Evolutionary conservation across 768 basidiomycete species (phyloP), one percentile per base, ranked within the genome.

Genomic region (Rhizopogon roseolus): DNA sequence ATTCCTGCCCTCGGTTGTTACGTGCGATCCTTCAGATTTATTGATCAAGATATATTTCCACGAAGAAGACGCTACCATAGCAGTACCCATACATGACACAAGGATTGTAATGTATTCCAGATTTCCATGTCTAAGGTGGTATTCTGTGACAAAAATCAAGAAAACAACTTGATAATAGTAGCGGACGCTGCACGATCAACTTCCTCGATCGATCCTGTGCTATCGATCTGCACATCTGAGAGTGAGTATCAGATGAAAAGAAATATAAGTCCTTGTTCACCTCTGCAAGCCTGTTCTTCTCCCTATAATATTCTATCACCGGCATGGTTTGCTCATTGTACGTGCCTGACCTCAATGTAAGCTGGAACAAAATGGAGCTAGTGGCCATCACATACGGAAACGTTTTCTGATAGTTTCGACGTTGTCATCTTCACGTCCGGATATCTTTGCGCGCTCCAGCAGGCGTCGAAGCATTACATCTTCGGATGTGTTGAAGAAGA

Each of bases 341-440:
- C 1, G 46, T 48, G 34, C 46, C 46, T 48, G 19, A 36, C 14
- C 34, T 36, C 19, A 14, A 36, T 36, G 14, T 48, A 48, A 48
- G 46, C 17, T 16, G 9, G 34, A 34, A 13, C 13, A 16, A 16
- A 9, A 5, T 36, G 9, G 19, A 48, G 3, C 1, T 6, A 28
- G 17, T 17, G n/a, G 22, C 4, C n/a, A 8, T 39, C 11, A 77
- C 86, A 17, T 66, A 90, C 94, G 75, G 76, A 98, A 98, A n/a
- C 97, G 89, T 72, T 98, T 99, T 73, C 81, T 88, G 72, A 99
- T 96, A 67, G 86, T 93, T 69, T 96, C 93, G 11, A 75, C 76
- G 5, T 99, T 99, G 67, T 99, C 97, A 63, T 99, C 97, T 63
- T 93, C 95, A 13, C 97, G 79, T 14, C 97, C 96, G 52, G 89